A percentile compares a stretch with the other conserved stretches of the same genome.
These are phyloP conservation scores for Mychonastes homosphaera DNA, from an alignment of 139 green algal species.

Conservation along the genomic window DNA sequence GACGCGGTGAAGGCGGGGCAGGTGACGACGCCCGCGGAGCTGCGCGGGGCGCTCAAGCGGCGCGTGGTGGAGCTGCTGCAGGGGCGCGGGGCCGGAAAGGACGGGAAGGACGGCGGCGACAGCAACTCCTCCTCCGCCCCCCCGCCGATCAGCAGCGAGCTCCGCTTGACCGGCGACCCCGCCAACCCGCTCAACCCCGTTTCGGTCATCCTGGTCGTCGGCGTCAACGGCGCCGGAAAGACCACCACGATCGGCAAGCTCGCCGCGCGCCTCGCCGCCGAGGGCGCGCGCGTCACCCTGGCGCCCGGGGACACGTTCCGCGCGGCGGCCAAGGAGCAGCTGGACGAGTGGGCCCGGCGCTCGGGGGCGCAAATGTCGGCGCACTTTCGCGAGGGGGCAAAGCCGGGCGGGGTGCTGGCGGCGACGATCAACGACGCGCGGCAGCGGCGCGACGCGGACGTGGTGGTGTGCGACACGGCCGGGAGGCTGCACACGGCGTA, in stretches of 20 bases:
- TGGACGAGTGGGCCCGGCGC: slow-evolving; percentile 75
- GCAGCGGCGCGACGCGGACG: slow-evolving; percentile 39
- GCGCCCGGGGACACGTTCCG: slow-evolving; percentile 94
- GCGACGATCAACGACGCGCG: slow-evolving; percentile 20
- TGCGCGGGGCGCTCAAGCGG: slow-evolving; percentile 36
- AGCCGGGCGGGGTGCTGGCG: slow-evolving; percentile 26
- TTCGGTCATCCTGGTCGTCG: slow-evolving; percentile 81
- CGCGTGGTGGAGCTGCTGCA: slow-evolving; percentile 30
- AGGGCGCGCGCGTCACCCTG: slow-evolving; percentile 57
- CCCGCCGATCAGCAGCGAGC: slow-evolving; percentile 18
- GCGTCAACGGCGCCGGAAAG: slow-evolving; percentile 96
- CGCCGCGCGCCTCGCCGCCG: slow-evolving; percentile 52
- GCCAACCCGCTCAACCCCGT: too few relatives aligned
- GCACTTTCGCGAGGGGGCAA: slow-evolving; percentile 39
- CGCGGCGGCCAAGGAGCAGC: slow-evolving; percentile 89
- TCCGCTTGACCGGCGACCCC: slow-evolving; percentile 33
- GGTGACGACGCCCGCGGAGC: slow-evolving; percentile 59
- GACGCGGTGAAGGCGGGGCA: slow-evolving; percentile 49
- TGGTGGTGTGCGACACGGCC: slow-evolving; percentile 87
- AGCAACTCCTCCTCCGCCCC: not conserved
- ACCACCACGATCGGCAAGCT: slow-evolving; percentile 95
- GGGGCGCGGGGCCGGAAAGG: too few relatives aligned
- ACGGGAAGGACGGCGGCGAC: not conserved
- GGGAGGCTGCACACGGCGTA: slow-evolving; percentile 91
- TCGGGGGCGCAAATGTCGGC: slow-evolving; percentile 46